A percentile compares a stretch with the other conserved stretches of the same genome.
phyloP scores from a whole-genome alignment of 371 early-diverging fungal genomes.

The Pancytospora philotis region DNA sequence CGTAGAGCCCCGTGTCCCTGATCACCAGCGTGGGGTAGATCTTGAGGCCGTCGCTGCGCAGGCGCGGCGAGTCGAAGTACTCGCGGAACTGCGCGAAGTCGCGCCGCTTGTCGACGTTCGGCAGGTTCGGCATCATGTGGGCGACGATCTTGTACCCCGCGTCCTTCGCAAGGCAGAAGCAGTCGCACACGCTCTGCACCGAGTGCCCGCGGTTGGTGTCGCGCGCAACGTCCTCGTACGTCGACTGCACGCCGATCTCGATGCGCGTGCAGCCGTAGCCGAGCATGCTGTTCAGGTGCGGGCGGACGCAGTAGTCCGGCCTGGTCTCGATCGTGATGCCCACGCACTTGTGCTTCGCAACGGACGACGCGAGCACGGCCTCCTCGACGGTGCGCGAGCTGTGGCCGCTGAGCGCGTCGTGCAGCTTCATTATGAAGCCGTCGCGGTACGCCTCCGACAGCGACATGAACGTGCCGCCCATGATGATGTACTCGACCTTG shows the following conservation, averaged over 20 bases:
- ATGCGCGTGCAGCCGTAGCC: constrained; percentile 96
- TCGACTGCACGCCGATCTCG: constrained; percentile 97
- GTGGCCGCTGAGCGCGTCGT: constrained; percentile 89
- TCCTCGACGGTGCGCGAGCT: constrained; percentile 76
- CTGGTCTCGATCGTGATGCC: constrained; percentile 99
- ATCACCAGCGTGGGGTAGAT: constrained; percentile 98
- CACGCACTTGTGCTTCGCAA: constrained; percentile 87
- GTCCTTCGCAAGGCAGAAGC: constrained; percentile 91
- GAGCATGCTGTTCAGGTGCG: constrained; percentile 91
- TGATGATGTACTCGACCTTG: constrained; percentile 95
- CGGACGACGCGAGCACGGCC: constrained; percentile 76
- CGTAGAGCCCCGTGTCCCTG: constrained; percentile 95
- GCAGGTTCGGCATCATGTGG: constrained; percentile 99
- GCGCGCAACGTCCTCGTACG: constrained; percentile 97
- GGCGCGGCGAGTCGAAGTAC: constrained; percentile 95
- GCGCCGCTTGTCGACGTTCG: constrained; percentile 97
- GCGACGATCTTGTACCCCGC: constrained; percentile 98
- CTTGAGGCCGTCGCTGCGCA: constrained; percentile 94
- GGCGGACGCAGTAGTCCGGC: constrained; percentile 93
- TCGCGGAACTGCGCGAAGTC: constrained; percentile 94
- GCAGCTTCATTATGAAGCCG: constrained; percentile 88
- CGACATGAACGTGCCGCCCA: constrained; percentile 99
- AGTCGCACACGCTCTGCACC: constrained; percentile 86
- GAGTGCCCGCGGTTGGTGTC: constrained; percentile 99
- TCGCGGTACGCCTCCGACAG: constrained; percentile 82